Evolutionary conservation across 2,329 filamentous ascomycete genomes (phyloP).

Genomic region (Calonectria pauciramosa): DNA sequence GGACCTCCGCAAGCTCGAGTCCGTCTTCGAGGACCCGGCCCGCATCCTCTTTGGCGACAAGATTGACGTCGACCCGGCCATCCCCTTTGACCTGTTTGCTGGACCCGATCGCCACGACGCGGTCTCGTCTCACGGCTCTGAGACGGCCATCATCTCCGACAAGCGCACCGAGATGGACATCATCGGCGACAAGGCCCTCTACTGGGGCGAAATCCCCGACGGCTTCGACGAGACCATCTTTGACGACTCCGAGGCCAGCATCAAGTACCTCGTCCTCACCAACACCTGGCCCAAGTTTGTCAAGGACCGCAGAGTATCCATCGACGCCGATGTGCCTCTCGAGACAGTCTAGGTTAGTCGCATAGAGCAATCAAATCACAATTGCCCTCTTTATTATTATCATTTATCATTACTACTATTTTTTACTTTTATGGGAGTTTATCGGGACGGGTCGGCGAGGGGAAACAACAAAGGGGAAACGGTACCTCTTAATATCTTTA

Average conservation of each 20-base stretch:
- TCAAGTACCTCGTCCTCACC: conserved; percentile 77
- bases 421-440: neutral
- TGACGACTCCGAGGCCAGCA: conserved; percentile 69
- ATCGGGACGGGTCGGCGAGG: neutral
- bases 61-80: conserved; percentile 55
- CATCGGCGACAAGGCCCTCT: conserved; percentile 48
- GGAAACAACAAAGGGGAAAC: neutral
- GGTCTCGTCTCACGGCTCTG: conserved; percentile 37
- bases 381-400: neutral
- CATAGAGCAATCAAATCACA: neutral
- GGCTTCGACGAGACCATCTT: conserved; percentile 69
- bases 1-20: conserved; percentile 67
- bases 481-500: neutral
- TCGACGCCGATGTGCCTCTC: conserved; percentile 45
- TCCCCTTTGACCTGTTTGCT: conserved; percentile 57
- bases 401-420: neutral
- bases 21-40: conserved; percentile 69
- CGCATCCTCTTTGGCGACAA: conserved; percentile 58
- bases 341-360: conserved; percentile 32
- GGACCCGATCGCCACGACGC: conserved; percentile 40
- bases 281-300: conserved; percentile 78
- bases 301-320: conserved; percentile 54
- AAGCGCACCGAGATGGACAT: conserved; percentile 32
- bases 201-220: conserved; percentile 62
- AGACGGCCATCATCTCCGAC: conserved; percentile 40